Evolutionary conservation across 2,329 filamentous ascomycete genomes (phyloP).

Genomic region (Macroventuria anomochaeta): DNA sequence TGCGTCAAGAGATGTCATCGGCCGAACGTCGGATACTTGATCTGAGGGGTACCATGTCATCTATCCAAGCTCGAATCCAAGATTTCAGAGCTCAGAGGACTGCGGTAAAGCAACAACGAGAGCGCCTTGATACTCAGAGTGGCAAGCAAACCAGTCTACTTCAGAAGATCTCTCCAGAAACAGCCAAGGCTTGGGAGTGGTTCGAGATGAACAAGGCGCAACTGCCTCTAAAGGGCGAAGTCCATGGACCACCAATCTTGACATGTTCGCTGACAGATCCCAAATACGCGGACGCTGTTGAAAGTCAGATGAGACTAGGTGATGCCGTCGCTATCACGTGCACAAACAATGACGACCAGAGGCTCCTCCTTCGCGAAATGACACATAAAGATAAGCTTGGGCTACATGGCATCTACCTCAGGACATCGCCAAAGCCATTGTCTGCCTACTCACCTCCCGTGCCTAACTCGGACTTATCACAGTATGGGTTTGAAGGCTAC

Average conservation of each 20-base stretch:
- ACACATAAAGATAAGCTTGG: slow-evolving; percentile 60
- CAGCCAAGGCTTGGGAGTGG: slow-evolving; percentile 79
- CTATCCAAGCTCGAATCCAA: slow-evolving; percentile 11
- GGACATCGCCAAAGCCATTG: slow-evolving; percentile 64
- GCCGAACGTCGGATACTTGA: slow-evolving; percentile 53
- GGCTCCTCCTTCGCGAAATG: slow-evolving; percentile 71
- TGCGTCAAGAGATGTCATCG: slow-evolving; percentile 58
- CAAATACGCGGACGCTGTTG: slow-evolving; percentile 67
- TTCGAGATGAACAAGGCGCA: slow-evolving; percentile 69
- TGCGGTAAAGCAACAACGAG: slow-evolving; percentile 18
- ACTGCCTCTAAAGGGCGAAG: slow-evolving; percentile 70
- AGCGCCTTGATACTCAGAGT: slow-evolving; percentile 45
- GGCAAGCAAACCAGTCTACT: slow-evolving; percentile 64
- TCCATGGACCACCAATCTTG: slow-evolving; percentile 82
- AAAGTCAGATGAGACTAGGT: slow-evolving; percentile 60
- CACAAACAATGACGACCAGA: slow-evolving; percentile 77
- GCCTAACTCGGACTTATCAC: slow-evolving; percentile 60
- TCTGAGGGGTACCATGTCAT: slow-evolving; percentile 50
- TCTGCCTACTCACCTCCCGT: slow-evolving; percentile 63
- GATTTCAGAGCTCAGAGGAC: slow-evolving; percentile 40
- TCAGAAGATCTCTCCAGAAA: slow-evolving; percentile 65
- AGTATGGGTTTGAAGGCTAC: slow-evolving; percentile 77
- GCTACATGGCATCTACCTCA: slow-evolving; percentile 74
- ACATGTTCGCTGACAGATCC: slow-evolving; percentile 80
- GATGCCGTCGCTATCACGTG: slow-evolving; percentile 72